These are phyloP conservation scores for Talaromyces sp. DNA, from an alignment of 2,329 filamentous ascomycete genomes.

Conservation along the genomic window DNA sequence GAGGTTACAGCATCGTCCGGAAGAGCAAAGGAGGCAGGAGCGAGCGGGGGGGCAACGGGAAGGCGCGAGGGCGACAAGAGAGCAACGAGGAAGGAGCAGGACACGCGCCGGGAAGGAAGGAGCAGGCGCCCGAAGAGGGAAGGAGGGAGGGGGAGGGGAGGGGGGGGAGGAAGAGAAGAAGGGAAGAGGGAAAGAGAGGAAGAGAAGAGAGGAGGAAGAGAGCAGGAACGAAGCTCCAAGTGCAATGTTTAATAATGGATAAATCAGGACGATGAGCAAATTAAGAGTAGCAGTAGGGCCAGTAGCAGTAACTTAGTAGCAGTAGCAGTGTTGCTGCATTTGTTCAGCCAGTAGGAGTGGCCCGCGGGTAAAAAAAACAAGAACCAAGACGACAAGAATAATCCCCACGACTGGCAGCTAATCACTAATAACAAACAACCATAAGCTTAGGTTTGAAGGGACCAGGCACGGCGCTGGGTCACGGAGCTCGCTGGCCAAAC, in stretches of 20 bases:
- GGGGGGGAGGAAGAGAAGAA: conserved; percentile 1
- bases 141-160: background rate
- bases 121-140: conserved; percentile 1
- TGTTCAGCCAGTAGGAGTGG: background rate
- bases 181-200: conserved; percentile 14
- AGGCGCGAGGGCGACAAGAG: conserved; percentile 4
- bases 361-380: background rate
- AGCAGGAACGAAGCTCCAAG: conserved; percentile 17
- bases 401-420: background rate
- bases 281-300: background rate
- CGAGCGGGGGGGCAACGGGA: background rate
- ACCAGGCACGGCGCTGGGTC: background rate
- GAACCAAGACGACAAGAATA: background rate
- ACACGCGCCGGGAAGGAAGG: background rate
- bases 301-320: background rate
- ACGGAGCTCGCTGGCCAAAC: background rate
- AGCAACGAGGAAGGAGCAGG: background rate
- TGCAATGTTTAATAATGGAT: background rate
- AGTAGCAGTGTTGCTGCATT: background rate
- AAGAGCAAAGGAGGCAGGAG: background rate
- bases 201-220: conserved; percentile 10
- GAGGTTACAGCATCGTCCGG: background rate
- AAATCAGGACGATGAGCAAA: background rate
- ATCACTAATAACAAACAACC: conserved; percentile 4
- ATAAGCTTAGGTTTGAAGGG: conserved; percentile 1